Evolutionary conservation across 2,329 filamentous ascomycete species (phyloP).

Genomic region (Microcyclospora pomicola): DNA sequence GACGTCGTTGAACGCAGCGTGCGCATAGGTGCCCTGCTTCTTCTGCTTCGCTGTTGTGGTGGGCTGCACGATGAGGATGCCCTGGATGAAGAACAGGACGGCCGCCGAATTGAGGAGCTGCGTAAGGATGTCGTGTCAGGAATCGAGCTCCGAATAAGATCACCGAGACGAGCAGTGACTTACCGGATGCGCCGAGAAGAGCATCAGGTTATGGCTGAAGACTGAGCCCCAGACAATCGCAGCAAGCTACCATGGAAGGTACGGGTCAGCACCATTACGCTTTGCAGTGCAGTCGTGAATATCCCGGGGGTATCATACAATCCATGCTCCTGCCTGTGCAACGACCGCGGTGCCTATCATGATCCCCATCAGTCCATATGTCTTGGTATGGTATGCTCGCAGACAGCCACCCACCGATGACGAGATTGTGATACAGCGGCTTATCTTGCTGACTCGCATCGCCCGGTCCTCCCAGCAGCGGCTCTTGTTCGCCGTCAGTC

Average conservation of each 20-base stretch:
- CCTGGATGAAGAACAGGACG: constrained; percentile 62
- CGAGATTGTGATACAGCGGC: constrained; percentile 55
- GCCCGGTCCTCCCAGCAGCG: constrained; percentile 55
- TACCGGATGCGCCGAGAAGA: constrained; percentile 84
- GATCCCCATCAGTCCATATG: constrained; percentile 1
- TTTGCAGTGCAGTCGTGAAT: not conserved
- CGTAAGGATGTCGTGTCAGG: not conserved
- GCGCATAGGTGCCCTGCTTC: constrained; percentile 44
- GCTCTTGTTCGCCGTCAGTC: constrained; percentile 46
- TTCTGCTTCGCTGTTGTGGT: constrained; percentile 69
- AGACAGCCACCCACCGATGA: constrained; percentile 45
- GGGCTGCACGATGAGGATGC: constrained; percentile 74
- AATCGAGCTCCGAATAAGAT: not conserved
- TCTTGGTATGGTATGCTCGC: not conserved
- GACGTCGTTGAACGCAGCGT: constrained; percentile 56
- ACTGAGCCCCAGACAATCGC: constrained; percentile 67
- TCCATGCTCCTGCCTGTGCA: constrained; percentile 63
- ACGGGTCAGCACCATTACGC: constrained; percentile 4
- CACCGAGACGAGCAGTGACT: constrained; percentile 23
- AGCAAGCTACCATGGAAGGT: constrained; percentile 41
- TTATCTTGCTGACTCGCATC: constrained; percentile 58
- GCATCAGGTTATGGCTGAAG: constrained; percentile 54
- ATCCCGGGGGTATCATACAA: constrained; percentile 33
- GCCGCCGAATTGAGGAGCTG: constrained; percentile 38
- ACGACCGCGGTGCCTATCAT: constrained; percentile 61